Conservation (phyloP, 2,329 filamentous ascomycete genomes). For the Canariomyces notabilis region DNA sequence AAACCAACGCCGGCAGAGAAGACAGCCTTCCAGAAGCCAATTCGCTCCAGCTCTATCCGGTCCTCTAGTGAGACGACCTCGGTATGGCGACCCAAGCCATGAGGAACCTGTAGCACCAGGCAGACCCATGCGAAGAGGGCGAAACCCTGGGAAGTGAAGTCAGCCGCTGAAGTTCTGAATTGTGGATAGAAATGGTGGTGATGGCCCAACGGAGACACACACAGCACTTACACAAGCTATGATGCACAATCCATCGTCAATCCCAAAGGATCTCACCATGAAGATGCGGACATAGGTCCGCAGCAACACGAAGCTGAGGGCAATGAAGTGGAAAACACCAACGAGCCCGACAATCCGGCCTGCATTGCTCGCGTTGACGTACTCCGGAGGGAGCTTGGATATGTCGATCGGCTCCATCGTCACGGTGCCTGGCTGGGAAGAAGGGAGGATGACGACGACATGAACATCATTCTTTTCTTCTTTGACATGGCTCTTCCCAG, state of each 20-base stretch:
- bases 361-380: slow-evolving; percentile 12
- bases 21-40: slow-evolving; percentile 13
- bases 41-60: slow-evolving; percentile 5
- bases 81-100: slow-evolving; percentile 11
- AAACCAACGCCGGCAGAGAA: slow-evolving; percentile 11
- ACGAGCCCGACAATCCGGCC: slow-evolving; percentile 9
- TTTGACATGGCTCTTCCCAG: too few relatives aligned
- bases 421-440: too few relatives aligned
- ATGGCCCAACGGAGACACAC: too few relatives aligned
- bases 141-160: slow-evolving; percentile 1
- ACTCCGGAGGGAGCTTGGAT: slow-evolving; percentile 1
- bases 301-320: slow-evolving; percentile 5
- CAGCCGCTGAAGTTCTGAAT: too few relatives aligned
- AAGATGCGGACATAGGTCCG: slow-evolving; percentile 9
- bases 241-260: slow-evolving; percentile 6
- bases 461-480: too few relatives aligned
- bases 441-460: too few relatives aligned
- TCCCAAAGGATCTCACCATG: slow-evolving; percentile 9
- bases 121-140: slow-evolving; percentile 11
- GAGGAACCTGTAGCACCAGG: slow-evolving; percentile 7
- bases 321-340: slow-evolving; percentile 7
- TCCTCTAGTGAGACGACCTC: slow-evolving; percentile 4
- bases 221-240: not conserved
- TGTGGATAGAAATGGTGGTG: too few relatives aligned
- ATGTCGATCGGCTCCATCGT: not conserved